Conservation (phyloP, 1,139 yeast species). For the Scheffersomyces lignicola region DNA sequence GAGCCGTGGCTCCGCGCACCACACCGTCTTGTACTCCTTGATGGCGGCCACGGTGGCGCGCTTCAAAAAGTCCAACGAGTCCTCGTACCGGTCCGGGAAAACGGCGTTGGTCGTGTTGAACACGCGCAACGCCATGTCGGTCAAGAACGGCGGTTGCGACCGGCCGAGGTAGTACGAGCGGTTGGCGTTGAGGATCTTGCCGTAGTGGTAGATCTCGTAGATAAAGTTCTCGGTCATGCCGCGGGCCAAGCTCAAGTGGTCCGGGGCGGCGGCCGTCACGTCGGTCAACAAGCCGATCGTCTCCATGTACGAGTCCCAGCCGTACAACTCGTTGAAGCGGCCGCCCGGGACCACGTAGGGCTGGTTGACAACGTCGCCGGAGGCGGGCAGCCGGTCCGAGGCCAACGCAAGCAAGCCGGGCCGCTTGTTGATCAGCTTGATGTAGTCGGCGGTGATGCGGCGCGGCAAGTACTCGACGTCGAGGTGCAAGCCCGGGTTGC, state of each 20-base stretch:
- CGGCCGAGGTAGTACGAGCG: constrained; percentile 88
- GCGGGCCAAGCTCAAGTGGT: constrained; percentile 57
- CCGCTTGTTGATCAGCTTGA: constrained; percentile 70
- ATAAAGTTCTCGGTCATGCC: constrained; percentile 94
- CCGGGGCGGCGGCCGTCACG: constrained; percentile 38
- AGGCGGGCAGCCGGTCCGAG: constrained; percentile 51
- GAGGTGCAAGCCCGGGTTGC: constrained; percentile 58
- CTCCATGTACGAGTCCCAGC: constrained; percentile 98
- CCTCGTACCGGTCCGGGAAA: constrained; percentile 30
- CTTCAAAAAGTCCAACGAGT: constrained; percentile 58
- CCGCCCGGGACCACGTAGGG: constrained; percentile 98
- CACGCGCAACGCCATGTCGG: constrained; percentile 84
- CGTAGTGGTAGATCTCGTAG: constrained; percentile 86
- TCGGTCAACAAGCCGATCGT: constrained; percentile 78
- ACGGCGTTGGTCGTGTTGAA: constrained; percentile 57
- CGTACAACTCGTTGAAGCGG: constrained; percentile 91
- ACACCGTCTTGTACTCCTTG: constrained; percentile 78
- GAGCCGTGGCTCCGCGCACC: constrained; percentile 74
- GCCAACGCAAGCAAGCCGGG: constrained; percentile 91
- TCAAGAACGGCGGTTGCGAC: constrained; percentile 96
- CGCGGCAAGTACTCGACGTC: constrained; percentile 74
- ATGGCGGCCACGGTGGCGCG: constrained; percentile 78
- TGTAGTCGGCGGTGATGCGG: constrained; percentile 65
- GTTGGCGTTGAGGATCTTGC: constrained; percentile 92
- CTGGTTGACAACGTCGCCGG: constrained; percentile 56